These are phyloP conservation scores for Tagetes erecta DNA, from an alignment of 129 eudicot species.

Conservation along the genomic window DNA sequence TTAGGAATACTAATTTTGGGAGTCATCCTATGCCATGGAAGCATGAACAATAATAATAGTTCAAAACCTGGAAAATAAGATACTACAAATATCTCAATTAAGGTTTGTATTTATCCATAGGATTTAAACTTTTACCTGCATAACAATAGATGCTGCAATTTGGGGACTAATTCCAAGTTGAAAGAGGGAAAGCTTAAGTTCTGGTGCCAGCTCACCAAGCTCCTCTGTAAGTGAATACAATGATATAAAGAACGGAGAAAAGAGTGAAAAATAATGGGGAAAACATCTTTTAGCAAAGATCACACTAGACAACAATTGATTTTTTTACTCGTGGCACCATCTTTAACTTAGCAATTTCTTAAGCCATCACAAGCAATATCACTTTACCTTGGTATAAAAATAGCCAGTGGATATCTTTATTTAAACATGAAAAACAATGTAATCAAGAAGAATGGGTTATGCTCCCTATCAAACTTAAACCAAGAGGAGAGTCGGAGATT, in stretches of 20 bases:
- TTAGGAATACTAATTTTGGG: background rate
- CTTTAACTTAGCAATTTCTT: background rate
- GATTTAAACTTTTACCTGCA: slow-evolving; percentile 67
- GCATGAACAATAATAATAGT: background rate
- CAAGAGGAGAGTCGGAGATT: background rate
- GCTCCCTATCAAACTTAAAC: background rate
- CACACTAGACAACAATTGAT: background rate
- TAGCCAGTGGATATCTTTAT: background rate
- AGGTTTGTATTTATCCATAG: slow-evolving; percentile 1
- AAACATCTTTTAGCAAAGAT: background rate
- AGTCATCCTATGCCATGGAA: slow-evolving; percentile 1
- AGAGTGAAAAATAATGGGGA: slow-evolving; percentile 1
- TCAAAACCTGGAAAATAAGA: background rate
- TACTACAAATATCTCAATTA: background rate
- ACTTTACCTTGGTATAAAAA: background rate
- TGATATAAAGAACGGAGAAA: background rate
- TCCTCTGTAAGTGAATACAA: slow-evolving; percentile 58
- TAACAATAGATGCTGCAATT: slow-evolving; percentile 87
- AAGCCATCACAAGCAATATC: slow-evolving; percentile 1
- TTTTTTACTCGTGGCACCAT: background rate
- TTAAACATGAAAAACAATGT: background rate
- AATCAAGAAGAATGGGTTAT: background rate
- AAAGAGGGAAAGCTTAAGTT: slow-evolving; percentile 89
- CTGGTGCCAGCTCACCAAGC: slow-evolving; percentile 80
- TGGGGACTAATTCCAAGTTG: slow-evolving; percentile 99